Evolutionary conservation across 192 early-diverging fungal species (phyloP).

Genomic region (Rhizophlyctis rosea): DNA sequence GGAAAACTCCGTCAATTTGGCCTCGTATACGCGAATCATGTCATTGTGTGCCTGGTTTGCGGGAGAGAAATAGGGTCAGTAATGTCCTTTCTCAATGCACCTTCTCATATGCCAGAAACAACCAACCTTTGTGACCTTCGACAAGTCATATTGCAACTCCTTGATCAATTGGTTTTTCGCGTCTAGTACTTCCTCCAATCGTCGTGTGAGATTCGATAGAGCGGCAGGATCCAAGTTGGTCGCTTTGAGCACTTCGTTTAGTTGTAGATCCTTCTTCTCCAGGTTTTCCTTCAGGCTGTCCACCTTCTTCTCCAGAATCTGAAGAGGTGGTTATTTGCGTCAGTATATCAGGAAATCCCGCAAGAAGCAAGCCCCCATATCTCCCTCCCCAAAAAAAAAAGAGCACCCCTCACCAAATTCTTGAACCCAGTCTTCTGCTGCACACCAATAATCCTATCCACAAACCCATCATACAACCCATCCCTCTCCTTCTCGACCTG

Average conservation of each 20-base stretch:
- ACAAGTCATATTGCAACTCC: slow-evolving; percentile 62
- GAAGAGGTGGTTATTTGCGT: background rate
- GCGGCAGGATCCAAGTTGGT: slow-evolving; percentile 59
- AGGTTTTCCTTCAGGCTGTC: slow-evolving; percentile 49
- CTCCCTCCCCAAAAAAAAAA: no score
- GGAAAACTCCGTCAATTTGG: slow-evolving; percentile 57
- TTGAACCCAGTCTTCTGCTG: slow-evolving; percentile 70
- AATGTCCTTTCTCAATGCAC: no score
- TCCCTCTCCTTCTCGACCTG: slow-evolving; percentile 63
- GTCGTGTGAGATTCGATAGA: slow-evolving; percentile 46
- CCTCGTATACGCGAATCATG: slow-evolving; percentile 61
- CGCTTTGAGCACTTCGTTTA: slow-evolving; percentile 61
- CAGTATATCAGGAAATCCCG: no score
- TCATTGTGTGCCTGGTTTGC: slow-evolving; percentile 65
- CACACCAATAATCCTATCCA: slow-evolving; percentile 59
- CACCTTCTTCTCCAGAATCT: slow-evolving; percentile 65
- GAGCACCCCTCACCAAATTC: slow-evolving; percentile 58
- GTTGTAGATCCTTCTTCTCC: slow-evolving; percentile 63
- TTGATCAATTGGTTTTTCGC: slow-evolving; percentile 59
- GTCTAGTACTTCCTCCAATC: slow-evolving; percentile 60
- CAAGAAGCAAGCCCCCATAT: no score
- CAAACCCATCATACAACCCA: slow-evolving; percentile 62
- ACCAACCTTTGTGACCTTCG: slow-evolving; percentile 59
- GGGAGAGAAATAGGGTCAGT: no score
- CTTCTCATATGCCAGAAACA: no score